These are phyloP conservation scores for Vaccinium darrowii DNA, from an alignment of 148 eudicot genomes.

Conservation along the genomic window DNA sequence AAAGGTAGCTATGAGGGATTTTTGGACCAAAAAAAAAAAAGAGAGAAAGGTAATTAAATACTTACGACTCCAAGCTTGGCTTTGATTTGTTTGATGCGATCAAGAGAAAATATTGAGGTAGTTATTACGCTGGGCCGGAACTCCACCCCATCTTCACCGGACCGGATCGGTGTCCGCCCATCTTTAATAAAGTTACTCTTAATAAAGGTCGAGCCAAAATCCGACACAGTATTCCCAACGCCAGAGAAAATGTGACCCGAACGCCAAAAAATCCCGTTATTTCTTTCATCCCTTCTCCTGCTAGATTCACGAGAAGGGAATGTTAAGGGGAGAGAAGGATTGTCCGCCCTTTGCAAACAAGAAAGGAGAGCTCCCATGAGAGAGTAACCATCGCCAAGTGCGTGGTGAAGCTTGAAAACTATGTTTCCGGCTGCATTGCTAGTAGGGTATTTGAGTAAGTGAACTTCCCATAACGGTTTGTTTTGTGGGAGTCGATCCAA, in stretches of 20 bases:
- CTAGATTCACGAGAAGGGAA: conserved; percentile 33
- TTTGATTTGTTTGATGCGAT: too few species aligned
- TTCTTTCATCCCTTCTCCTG: background rate
- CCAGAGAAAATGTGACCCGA: conserved; percentile 23
- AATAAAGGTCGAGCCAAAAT: too few species aligned
- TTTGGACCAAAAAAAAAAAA: too few species aligned
- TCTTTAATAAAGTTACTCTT: too few species aligned
- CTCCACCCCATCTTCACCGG: too few species aligned
- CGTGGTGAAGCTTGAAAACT: conserved; percentile 77
- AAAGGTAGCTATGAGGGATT: too few species aligned
- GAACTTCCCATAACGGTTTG: conserved; percentile 79
- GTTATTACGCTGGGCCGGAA: too few species aligned
- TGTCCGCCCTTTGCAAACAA: conserved; percentile 64
- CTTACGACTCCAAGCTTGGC: too few species aligned
- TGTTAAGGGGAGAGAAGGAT: conserved; percentile 64
- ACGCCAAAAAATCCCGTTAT: background rate
- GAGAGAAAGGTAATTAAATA: too few species aligned
- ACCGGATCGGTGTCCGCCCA: too few species aligned
- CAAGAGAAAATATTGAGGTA: too few species aligned
- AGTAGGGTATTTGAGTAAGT: conserved; percentile 62
- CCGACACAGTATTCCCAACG: conserved; percentile 32
- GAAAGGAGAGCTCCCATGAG: conserved; percentile 90
- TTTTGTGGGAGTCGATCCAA: conserved; percentile 50
- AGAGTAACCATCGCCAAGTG: conserved; percentile 82
- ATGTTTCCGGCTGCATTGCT: conserved; percentile 58